Base-by-base conservation (phyloP, 257 asterid species). In the Datura wrightii region DNA sequence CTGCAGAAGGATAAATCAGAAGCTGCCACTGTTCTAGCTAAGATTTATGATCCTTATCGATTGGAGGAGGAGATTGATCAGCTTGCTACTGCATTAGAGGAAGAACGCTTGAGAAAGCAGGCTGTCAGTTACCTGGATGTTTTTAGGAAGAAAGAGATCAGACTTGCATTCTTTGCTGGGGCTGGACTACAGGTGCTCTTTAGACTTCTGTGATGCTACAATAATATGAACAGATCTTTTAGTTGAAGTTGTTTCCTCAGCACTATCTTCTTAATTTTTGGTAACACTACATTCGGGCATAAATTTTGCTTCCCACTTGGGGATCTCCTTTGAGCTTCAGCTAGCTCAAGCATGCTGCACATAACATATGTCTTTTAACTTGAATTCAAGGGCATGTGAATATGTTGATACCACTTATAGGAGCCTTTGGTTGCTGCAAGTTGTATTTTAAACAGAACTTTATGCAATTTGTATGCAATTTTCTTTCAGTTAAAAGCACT, bases 111-210 rank as follows among this genome's bases (percentile, higher is more conserved):
- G 55, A 93, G 94, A 87, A 87, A 85, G 89, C 85, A 54, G 69
- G 83, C 58, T 58, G 89, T 96, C 83, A 89, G 94, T 36, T 92
- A 89, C 87, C 84, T 86, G 84, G 97, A 96, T 69, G 97, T 96
- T 78, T 90, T 94, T 79, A 89, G 85, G 79, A 85, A 86, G 31
- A 96, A 96, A 88, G 95, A 93, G 87, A 82, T 96, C 83, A 91
- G 97, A 84, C 98, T 96, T 85, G 98, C 99, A 19, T 94, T 94
- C 88, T 82, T 92, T 42, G 97, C 97, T 15, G 99, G 99, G 82
- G 98, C 98, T 71, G 98, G 99, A 84, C 89, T 96, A 66, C 97
- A 94, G 96, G 98, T 94, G 89, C 79, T 83, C 10, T 79, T n/a
- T 36, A 2, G 67, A 52, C 53, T 84, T 24, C 62, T 11, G 59